Evolutionary conservation across 208 protist genomes (phyloP).

Genomic region (Leishmania arabica): DNA sequence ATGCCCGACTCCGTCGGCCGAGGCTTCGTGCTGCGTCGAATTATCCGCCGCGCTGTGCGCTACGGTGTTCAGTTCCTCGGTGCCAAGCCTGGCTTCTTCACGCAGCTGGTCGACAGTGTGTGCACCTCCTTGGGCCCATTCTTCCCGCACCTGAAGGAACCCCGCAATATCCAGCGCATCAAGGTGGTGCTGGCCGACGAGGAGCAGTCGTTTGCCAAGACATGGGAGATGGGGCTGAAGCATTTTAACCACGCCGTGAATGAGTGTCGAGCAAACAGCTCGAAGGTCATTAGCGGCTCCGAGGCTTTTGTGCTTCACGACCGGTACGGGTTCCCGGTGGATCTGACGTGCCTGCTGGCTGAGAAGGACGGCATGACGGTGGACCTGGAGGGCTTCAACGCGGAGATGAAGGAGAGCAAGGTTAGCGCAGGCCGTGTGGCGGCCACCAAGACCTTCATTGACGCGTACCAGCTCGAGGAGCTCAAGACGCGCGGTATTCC

Average conservation of each 20-base stretch:
- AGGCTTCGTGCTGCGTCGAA: constrained; percentile 98
- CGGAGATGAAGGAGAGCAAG: constrained; percentile 85
- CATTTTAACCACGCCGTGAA: constrained; percentile 90
- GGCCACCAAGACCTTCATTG: constrained; percentile 85
- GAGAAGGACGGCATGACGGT: constrained; percentile 93
- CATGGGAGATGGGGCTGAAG: constrained; percentile 95
- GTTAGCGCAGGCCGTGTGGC: constrained; percentile 58
- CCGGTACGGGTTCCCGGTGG: constrained; percentile 98
- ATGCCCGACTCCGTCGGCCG: constrained; percentile 94
- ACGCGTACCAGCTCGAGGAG: constrained; percentile 84
- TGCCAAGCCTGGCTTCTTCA: constrained; percentile 94
- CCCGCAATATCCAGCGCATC: constrained; percentile 83
- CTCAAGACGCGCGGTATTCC: constrained; percentile 75
- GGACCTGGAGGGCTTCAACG: constrained; percentile 86
- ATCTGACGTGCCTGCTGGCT: constrained; percentile 98
- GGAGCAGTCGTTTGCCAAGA: constrained; percentile 96
- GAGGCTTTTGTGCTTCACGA: constrained; percentile 96
- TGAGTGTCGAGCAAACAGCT: constrained; percentile 59
- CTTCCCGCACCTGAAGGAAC: constrained; percentile 94
- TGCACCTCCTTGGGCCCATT: constrained; percentile 88
- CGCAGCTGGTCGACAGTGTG: constrained; percentile 92
- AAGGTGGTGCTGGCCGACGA: constrained; percentile 94
- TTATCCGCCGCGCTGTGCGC: constrained; percentile 97
- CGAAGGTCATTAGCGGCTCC: constrained; percentile 76
- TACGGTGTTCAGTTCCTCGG: constrained; percentile 96